Conservation (phyloP, 2,329 filamentous ascomycete genomes). For the Geosmithia flava region DNA sequence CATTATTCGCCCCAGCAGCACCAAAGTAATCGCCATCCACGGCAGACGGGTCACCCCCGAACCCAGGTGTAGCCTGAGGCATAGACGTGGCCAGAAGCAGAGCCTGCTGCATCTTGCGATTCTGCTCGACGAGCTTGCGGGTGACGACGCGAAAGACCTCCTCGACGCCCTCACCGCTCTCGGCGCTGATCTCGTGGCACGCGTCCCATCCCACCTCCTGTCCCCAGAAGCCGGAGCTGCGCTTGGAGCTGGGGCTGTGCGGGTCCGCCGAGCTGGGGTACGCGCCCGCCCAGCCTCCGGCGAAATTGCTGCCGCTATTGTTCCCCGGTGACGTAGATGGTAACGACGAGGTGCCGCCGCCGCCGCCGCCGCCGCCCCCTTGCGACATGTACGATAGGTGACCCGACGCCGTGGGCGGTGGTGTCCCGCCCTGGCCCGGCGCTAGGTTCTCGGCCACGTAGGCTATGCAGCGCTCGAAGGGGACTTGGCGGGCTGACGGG, state of each 20-base stretch:
- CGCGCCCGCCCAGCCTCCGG: no score
- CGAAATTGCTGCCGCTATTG: not conserved
- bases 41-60: not conserved
- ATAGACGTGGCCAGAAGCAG: constrained; percentile 41
- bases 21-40: constrained; percentile 37
- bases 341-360: constrained; percentile 8
- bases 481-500: constrained; percentile 66
- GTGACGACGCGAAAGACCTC: constrained; percentile 75
- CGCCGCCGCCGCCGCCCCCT: constrained; percentile 12
- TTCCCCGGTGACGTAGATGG: constrained; percentile 2
- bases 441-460: constrained; percentile 90
- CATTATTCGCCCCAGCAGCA: constrained; percentile 19
- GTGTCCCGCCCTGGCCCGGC: constrained; percentile 54
- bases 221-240: constrained; percentile 73
- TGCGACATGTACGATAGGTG: constrained; percentile 10
- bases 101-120: constrained; percentile 49
- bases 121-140: constrained; percentile 51
- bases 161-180: constrained; percentile 89
- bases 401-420: constrained; percentile 48
- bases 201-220: constrained; percentile 94
- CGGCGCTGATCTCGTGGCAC: constrained; percentile 91
- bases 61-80: constrained; percentile 30
- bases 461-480: constrained; percentile 89
- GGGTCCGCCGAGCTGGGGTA: constrained; percentile 26
- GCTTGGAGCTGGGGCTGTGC: constrained; percentile 48